Evolutionary conservation across 305 asterid species (phyloP), one percentile per base, ranked within the genome.

Genomic region (Stenogyne calaminthoides): DNA sequence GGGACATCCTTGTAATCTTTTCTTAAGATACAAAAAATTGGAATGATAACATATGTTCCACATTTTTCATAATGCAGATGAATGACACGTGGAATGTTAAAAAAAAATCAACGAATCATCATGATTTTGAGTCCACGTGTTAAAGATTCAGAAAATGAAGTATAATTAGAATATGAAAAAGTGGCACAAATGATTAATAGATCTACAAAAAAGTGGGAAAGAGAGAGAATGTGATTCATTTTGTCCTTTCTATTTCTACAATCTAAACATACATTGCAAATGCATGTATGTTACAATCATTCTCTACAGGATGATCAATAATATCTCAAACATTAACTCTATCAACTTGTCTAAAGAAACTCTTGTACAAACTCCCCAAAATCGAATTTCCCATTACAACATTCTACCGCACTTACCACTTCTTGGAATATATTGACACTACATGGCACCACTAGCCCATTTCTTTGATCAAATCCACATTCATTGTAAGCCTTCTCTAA

Each of bases 401-500:
- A 79, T 72, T 92, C 92, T 1, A 88, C 88, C 2, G 95, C 95
- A 60, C 61, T 82, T 4, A 87, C 72, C 42, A 90, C 92, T 73
- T 88, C 92, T 69, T 82, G 92, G 36, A 92, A 92, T 7, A 90
- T 81, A 37, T 66, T 20, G 10, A 88, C 92, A 72, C 96, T 88
- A 34, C 96, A 90, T 9, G 98, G 98, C 1, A 92, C 80, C 12
- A 85, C 91, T 1, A 92, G 83, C 0, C 93, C 90, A 52, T 77
- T 78, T 25, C 77, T 78, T 9, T 87, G 92, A 55, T 82, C 70
- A 56, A 88, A 89, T 2, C 93, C 95, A 62, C 80, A 88, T 80
- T 92, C 93, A 19, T 87, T 71, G 12, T 75, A 86, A 9, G 96
- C 88, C 79, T 89, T 92, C 72, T 89, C 95, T 16, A 92, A 62